Conservation (phyloP, 495 filamentous ascomycete species). For the Apodospora peruviana region DNA sequence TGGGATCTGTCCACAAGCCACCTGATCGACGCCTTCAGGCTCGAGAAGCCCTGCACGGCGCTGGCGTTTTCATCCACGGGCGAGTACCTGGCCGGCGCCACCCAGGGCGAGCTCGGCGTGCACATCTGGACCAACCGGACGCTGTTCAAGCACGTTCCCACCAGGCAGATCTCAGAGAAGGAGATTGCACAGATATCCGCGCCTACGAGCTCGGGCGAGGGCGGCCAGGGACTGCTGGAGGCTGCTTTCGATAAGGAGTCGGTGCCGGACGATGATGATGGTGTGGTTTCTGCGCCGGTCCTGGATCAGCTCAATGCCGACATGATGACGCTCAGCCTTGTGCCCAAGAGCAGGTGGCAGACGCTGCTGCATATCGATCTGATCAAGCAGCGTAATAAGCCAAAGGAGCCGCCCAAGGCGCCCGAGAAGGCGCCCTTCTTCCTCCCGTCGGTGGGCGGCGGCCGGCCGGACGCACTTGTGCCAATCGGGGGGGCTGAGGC, state of each 20-base stretch:
- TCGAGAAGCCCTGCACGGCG: slow-evolving; percentile 69
- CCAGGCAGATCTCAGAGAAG: slow-evolving; percentile 69
- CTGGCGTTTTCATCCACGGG: slow-evolving; percentile 84
- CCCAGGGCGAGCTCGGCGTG: slow-evolving; percentile 79
- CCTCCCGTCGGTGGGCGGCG: slow-evolving; percentile 61
- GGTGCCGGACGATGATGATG: slow-evolving; percentile 35
- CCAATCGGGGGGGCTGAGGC: slow-evolving; percentile 5
- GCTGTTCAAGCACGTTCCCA: slow-evolving; percentile 81
- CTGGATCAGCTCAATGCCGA: slow-evolving; percentile 72
- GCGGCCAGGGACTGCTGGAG: slow-evolving; percentile 58
- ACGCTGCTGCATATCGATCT: slow-evolving; percentile 83
- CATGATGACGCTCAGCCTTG: slow-evolving; percentile 80
- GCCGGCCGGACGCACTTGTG: slow-evolving; percentile 10
- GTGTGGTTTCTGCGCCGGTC: slow-evolving; percentile 39
- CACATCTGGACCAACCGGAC: slow-evolving; percentile 91
- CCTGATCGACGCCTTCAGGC: slow-evolving; percentile 80
- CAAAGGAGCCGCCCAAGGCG: slow-evolving; percentile 80
- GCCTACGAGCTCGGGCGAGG: slow-evolving; percentile 80
- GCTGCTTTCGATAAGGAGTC: slow-evolving; percentile 61
- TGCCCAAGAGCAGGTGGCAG: slow-evolving; percentile 90
- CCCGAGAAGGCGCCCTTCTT: slow-evolving; percentile 97
- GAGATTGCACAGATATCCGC: slow-evolving; percentile 57
- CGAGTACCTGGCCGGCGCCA: slow-evolving; percentile 86
- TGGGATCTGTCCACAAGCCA: slow-evolving; percentile 97
- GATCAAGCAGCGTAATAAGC: slow-evolving; percentile 91